Percentiles rank a stretch among this genome's conserved stretches.
Conservation (phyloP, 345 rosid species). For the Limnanthes douglasii region DNA sequence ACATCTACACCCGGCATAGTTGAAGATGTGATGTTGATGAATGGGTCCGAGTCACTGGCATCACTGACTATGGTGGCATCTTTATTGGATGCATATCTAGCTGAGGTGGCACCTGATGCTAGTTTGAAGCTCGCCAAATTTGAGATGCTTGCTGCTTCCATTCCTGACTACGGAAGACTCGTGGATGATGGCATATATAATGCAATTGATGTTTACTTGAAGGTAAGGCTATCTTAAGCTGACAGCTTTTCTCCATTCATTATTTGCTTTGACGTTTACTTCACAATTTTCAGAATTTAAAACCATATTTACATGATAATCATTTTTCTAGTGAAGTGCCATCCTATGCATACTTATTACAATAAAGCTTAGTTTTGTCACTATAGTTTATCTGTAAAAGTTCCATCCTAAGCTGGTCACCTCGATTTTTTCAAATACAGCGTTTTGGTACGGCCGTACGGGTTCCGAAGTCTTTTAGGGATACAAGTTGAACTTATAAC, state of each 20-base stretch:
- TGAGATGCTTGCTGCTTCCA: slow-evolving; percentile 26
- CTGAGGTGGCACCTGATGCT: slow-evolving; percentile 41
- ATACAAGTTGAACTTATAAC: background rate
- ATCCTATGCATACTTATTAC: background rate
- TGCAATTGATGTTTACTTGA: slow-evolving; percentile 39
- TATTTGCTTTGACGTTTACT: background rate
- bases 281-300: background rate
- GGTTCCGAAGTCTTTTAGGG: background rate
- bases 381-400: no score
- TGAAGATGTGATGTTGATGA: slow-evolving; percentile 17
- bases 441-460: no score
- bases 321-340: background rate
- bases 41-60: slow-evolving; percentile 14
- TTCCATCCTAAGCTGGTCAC: no score
- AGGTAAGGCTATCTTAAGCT: slow-evolving; percentile 17
- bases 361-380: background rate
- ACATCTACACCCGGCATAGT: slow-evolving; percentile 11
- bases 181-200: slow-evolving; percentile 38
- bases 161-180: slow-evolving; percentile 38
- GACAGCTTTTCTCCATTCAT: background rate
- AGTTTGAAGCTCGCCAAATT: slow-evolving; percentile 32
- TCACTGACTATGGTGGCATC: slow-evolving; percentile 30
- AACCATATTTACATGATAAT: background rate
- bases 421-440: no score
- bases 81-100: slow-evolving; percentile 31